phyloP scores from a whole-genome alignment of 805 yeast species.

The Candida nitratophila region DNA sequence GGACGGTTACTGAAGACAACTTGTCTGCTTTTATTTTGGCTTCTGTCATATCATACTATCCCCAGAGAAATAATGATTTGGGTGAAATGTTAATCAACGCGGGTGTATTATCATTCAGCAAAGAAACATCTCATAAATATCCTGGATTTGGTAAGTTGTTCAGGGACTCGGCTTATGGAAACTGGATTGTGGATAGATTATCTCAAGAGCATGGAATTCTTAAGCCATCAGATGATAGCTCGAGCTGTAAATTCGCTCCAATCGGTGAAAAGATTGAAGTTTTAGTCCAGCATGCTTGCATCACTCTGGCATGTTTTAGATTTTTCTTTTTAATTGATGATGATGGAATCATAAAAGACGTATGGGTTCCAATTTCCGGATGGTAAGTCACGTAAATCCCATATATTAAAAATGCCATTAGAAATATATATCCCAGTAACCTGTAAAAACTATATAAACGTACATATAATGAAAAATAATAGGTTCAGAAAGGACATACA shows the following conservation, averaged over 20 bases:
- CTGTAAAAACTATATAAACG: too few relatives aligned
- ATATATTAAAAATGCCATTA: too few relatives aligned
- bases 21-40: slow-evolving; percentile 51
- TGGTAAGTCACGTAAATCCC: too few relatives aligned
- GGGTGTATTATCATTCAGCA: slow-evolving; percentile 63
- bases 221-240: slow-evolving; percentile 30
- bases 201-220: slow-evolving; percentile 80
- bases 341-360: slow-evolving; percentile 42
- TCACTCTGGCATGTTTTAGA: slow-evolving; percentile 55
- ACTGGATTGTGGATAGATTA: slow-evolving; percentile 61
- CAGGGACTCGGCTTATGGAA: slow-evolving; percentile 33
- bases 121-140: slow-evolving; percentile 48
- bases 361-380: slow-evolving; percentile 61
- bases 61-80: slow-evolving; percentile 38
- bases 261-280: slow-evolving; percentile 48
- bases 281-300: slow-evolving; percentile 68
- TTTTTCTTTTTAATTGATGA: slow-evolving; percentile 51
- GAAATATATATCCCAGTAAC: too few relatives aligned
- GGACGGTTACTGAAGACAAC: slow-evolving; percentile 37
- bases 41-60: slow-evolving; percentile 53
- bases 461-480: too few relatives aligned
- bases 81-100: slow-evolving; percentile 65
- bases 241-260: slow-evolving; percentile 34
- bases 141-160: slow-evolving; percentile 50
- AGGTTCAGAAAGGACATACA: too few relatives aligned